phyloP scores from a whole-genome alignment of 2,329 filamentous ascomycete genomes.

The Colletotrichum sp. region DNA sequence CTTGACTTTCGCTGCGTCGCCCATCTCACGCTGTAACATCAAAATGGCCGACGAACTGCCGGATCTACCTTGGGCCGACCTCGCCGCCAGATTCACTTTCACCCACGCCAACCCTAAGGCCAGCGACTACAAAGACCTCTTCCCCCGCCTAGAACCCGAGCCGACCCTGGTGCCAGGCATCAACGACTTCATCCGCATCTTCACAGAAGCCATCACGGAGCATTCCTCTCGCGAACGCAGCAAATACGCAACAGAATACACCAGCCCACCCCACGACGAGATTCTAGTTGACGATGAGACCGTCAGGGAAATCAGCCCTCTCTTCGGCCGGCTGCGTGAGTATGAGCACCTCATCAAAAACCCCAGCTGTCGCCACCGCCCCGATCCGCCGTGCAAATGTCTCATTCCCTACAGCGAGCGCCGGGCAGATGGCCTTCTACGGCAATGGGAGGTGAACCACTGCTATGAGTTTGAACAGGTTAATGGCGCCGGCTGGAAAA shows the following conservation, averaged over 20 bases:
- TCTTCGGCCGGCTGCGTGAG: neutral
- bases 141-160: neutral
- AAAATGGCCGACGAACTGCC: conserved; percentile 24
- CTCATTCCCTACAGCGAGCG: neutral
- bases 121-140: conserved; percentile 2
- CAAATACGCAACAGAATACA: neutral
- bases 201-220: neutral
- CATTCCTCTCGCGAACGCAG: neutral
- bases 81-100: conserved; percentile 14
- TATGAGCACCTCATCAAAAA: neutral
- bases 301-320: neutral
- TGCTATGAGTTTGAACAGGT: neutral
- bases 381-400: neutral
- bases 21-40: too few relatives aligned
- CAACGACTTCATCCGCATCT: conserved; percentile 15
- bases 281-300: neutral
- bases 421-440: neutral
- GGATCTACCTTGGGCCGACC: conserved; percentile 17
- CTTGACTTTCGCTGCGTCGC: neutral
- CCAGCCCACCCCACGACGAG: neutral
- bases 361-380: neutral
- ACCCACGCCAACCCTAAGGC: neutral
- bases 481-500: conserved; percentile 11
- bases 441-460: neutral
- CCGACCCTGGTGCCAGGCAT: conserved; percentile 14